Base-by-base conservation (phyloP, 495 filamentous ascomycete genomes). In the Aspergillus sclerotioniger region DNA sequence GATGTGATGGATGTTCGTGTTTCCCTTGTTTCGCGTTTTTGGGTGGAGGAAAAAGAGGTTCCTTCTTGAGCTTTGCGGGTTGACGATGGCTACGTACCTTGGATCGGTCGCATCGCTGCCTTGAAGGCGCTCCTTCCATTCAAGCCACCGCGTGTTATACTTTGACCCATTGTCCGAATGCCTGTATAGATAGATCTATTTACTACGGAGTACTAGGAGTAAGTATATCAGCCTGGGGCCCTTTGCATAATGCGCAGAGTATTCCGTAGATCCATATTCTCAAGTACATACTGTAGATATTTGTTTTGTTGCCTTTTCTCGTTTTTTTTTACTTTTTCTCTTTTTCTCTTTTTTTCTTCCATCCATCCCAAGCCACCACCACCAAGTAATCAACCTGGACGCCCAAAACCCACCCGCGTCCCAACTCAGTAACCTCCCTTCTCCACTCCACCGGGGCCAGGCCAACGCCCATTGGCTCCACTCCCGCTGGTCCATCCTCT, bases 1-100 rank as follows among this genome's bases (percentile, higher is more conserved):
- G 55, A 48, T 43, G 52, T 59, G 61, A 57, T 62, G 48, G 56
- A 59, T 60, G 56, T 51, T 65, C 54, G 53, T 62, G 39, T 61
- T 65, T 37, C n/a, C 44, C 58, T 52, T 59, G 39, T 61, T 65
- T 29, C 12, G 37, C 54, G 53, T 51, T 35, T 19, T 54, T 39
- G 6, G 32, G 28, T 48, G 41, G 50, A 33, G 50, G 29, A 25
- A 25, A 25, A 25, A 25, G 25, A 25, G 25, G 25, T 25, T 25
- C 25, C 25, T 25, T 25, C 25, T 25, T 2, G 25, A 25, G 25
- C 25, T 25, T 2, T 25, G 25, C 25, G 25, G 25, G 5, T 25
- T 25, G 25, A 25, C 25, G 25, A 25, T 25, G 25, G 25, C 5
- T 25, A 25, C 25, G 2, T 25, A 25, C 25, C 25, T 25, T 25